Percentiles rank a stretch among this genome's conserved stretches.
Conservation (phyloP, 805 yeast genomes). For the Pichia nanzhaoensis region DNA sequence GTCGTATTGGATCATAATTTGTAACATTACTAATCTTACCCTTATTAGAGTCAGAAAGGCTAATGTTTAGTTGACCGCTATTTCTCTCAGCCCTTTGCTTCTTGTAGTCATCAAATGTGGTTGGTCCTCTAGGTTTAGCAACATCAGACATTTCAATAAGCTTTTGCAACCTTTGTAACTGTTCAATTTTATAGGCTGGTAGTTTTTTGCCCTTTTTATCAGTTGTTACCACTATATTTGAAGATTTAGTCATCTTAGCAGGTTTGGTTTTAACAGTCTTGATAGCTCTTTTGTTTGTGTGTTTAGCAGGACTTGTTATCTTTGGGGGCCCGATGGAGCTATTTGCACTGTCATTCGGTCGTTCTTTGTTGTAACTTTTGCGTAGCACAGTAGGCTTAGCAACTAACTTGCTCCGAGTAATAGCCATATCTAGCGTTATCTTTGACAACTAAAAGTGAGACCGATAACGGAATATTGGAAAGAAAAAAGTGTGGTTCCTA, state of each 20-base stretch:
- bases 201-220: conserved; percentile 8
- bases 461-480: too few relatives aligned
- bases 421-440: neutral
- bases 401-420: conserved; percentile 3
- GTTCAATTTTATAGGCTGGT: conserved; percentile 15
- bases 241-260: too few relatives aligned
- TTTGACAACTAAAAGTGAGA: too few relatives aligned
- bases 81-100: neutral
- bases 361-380: too few relatives aligned
- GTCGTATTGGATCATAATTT: conserved; percentile 15
- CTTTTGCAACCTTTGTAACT: conserved; percentile 10
- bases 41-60: conserved; percentile 5
- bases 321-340: too few relatives aligned
- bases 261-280: too few relatives aligned
- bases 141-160: conserved; percentile 15
- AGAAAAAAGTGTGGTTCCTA: too few relatives aligned
- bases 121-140: conserved; percentile 17
- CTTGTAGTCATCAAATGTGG: conserved; percentile 5
- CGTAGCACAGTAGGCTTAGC: too few relatives aligned
- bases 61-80: neutral
- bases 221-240: too few relatives aligned
- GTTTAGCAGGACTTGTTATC: too few relatives aligned
- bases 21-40: conserved; percentile 14
- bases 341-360: too few relatives aligned
- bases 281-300: too few relatives aligned